Base-by-base conservation (phyloP, 495 filamentous ascomycete genomes). In the Daldinia childiae region DNA sequence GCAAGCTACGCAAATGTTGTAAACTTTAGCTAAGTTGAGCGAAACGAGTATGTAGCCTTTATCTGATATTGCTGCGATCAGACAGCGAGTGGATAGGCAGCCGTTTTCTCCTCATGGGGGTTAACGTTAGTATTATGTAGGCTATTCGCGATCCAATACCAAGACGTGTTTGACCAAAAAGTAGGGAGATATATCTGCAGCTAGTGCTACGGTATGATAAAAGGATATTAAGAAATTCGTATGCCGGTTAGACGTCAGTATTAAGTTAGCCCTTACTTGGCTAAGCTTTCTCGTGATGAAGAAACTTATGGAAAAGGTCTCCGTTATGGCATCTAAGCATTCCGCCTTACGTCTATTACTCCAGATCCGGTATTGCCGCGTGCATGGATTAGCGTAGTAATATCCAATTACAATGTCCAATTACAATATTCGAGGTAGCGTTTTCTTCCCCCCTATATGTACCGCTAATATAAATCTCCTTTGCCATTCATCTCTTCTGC, bases 271-370 rank as follows among this genome's bases (percentile, higher is more conserved):
- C 50, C 41, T 59, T 56, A n/a, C 30, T 15, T 55, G 24, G 43
- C 62, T 43, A 71, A 58, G 68, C 57, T 70, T 70, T 59, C 26
- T 56, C 19, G 17, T 58, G 15, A 41, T 29, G 51, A 62, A 54
- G n/a, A 57, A 57, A 43, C n/a, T 58, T 32, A 21, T 71, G 39
- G 57, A 39, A 21, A 38, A 38, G 34, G 9, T n/a, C 48, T 45
- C 43, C 36, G 43, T 64, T 60, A 36, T 27, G 24, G 19, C 17
- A 24, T 48, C 19, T 24, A 21, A 48, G 30, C n/a, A 36, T 12
- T 57, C 14, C 17, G 27, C 27, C 54, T 21, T 57, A 17, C 30
- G 17, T 2, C 17, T 48, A n/a, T 38, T 36, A 17, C 54, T 21
- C 54, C n/a, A 57, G 54, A 21, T 32, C 38, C 30, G 54, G 54